Base-by-base conservation (phyloP, 768 basidiomycete species). In the Naematelia aurantialba region DNA sequence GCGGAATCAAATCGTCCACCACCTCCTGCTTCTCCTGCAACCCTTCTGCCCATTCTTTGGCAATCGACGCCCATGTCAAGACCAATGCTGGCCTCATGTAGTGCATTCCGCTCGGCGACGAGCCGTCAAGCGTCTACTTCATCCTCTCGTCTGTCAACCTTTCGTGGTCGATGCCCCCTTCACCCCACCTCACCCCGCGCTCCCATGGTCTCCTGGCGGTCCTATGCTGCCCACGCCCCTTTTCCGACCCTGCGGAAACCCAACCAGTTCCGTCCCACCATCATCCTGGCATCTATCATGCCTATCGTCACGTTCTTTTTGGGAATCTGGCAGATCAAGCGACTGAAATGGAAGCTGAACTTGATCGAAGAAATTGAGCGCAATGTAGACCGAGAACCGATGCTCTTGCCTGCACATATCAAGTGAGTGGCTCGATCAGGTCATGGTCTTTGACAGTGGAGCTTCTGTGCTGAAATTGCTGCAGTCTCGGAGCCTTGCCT, bases 361-460 rank as follows among this genome's bases (percentile, higher is more conserved):
- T 81, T 99, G 52, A 97, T 98, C 62, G 89, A 96, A 65, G 89
- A 97, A 69, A 81, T 98, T 31, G 88, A 96, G 74, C 86, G 89
- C 77, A 94, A 96, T 78, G 79, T 98, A 31, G 82, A 87, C 62
- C 81, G 87, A 14, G 84, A 83, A 29, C 87, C 94, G 0, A 83
- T 99, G 56, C 70, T 80, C 24, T 79, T 99, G 26, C 96, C 96
- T 1, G 82, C 81, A 47, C 84, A 84, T 77, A 86, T 99, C 79
- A 92, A 98, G 94, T 96, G 62, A 55, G 81, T 75, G 34, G 2
- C 4, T 22, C 34, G 42, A 56, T 45, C 48, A 55, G 34, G 27
- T 58, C 39, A 11, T 44, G 55, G 46, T 60, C 29, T 5, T 52
- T 51, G 54, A 60, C 26, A 57, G 59, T 45, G 53, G 26, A 19